Conservation (phyloP, 305 asterid species). For the Striga hermonthica region DNA sequence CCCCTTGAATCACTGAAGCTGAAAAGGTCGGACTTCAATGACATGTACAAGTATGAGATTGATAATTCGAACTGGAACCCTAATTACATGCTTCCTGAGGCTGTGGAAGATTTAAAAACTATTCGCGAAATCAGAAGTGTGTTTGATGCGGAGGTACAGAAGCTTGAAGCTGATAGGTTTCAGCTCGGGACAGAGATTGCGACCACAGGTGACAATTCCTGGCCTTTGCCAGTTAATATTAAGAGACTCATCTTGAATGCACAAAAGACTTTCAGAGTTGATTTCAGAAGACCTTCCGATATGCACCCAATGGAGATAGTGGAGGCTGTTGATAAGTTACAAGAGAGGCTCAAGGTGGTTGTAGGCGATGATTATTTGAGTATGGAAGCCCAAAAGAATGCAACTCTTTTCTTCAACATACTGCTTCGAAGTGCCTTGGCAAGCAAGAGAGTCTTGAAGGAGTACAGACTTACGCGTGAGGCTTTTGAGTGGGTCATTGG, state of each 20-base stretch:
- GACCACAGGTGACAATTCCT: slow-evolving; percentile 82
- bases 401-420: slow-evolving; percentile 94
- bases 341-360: slow-evolving; percentile 94
- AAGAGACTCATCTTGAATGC: slow-evolving; percentile 91
- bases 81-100: slow-evolving; percentile 78
- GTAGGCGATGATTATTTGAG: slow-evolving; percentile 98
- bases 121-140: slow-evolving; percentile 94
- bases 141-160: slow-evolving; percentile 94
- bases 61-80: slow-evolving; percentile 86
- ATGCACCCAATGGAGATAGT: slow-evolving; percentile 99
- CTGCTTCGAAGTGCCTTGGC: slow-evolving; percentile 96
- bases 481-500: slow-evolving; percentile 99
- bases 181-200: slow-evolving; percentile 97
- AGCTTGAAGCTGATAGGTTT: slow-evolving; percentile 83
- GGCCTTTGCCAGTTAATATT: slow-evolving; percentile 94
- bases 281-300: slow-evolving; percentile 89
- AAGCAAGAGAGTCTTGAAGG: slow-evolving; percentile 92
- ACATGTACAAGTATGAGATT: slow-evolving; percentile 77
- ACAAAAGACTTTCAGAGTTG: slow-evolving; percentile 93
- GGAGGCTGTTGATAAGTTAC: slow-evolving; percentile 96
- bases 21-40: slow-evolving; percentile 63
- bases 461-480: slow-evolving; percentile 85
- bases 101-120: slow-evolving; percentile 82
- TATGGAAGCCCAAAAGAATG: slow-evolving; percentile 96
- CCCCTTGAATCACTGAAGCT: slow-evolving; percentile 86